phyloP scores from a whole-genome alignment of 2,329 filamentous ascomycete genomes.

The Phyllosticta paracitricarpa region DNA sequence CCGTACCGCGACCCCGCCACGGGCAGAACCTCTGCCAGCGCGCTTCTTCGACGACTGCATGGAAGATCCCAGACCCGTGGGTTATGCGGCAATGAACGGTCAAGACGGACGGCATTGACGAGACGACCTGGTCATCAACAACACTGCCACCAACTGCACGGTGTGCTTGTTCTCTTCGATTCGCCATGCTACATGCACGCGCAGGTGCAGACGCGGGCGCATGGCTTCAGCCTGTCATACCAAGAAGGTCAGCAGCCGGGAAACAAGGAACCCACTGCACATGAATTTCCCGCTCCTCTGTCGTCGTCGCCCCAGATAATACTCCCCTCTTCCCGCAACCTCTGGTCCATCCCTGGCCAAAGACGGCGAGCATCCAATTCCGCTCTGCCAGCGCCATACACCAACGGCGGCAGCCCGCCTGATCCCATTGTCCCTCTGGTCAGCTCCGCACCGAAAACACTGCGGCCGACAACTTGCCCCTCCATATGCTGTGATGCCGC shows the following conservation, averaged over 20 bases:
- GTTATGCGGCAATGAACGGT: slow-evolving; percentile 3
- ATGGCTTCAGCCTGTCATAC: slow-evolving; percentile 9
- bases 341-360: neutral
- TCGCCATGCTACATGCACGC: slow-evolving; percentile 2
- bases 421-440: neutral
- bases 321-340: neutral
- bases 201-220: slow-evolving; percentile 8
- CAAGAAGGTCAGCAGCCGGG: neutral
- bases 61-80: neutral
- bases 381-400: neutral
- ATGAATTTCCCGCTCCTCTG: neutral
- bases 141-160: neutral
- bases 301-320: neutral
- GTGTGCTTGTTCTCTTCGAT: neutral
- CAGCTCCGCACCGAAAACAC: neutral
- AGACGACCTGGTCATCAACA: neutral
- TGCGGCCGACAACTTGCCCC: neutral
- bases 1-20: neutral
- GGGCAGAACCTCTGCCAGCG: neutral
- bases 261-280: neutral
- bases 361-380: slow-evolving; percentile 3
- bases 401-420: neutral
- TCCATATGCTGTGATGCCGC: neutral
- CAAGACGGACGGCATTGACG: neutral
- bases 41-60: neutral